These are phyloP conservation scores for Tricholoma sp. DNA, from an alignment of 768 basidiomycete species.

Conservation along the genomic window DNA sequence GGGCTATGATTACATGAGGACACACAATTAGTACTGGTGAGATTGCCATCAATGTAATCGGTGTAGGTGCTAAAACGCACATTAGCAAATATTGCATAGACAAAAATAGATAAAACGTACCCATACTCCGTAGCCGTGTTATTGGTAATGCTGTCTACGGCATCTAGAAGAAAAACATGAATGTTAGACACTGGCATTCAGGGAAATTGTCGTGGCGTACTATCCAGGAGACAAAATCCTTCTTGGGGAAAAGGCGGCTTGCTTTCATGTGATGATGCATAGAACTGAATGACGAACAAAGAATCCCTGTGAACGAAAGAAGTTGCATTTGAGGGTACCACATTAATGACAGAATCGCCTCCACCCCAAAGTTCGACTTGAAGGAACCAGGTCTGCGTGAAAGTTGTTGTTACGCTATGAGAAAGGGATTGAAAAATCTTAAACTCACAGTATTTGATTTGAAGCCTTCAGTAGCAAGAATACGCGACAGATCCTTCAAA, in stretches of 20 bases:
- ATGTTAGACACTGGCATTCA: neutral
- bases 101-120: neutral
- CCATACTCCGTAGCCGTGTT: neutral
- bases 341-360: neutral
- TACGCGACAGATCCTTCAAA: neutral
- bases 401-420: neutral
- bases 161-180: neutral
- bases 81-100: neutral
- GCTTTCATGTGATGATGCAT: neutral
- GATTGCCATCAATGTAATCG: neutral
- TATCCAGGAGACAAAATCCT: neutral
- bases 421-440: neutral
- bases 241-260: neutral
- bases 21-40: neutral
- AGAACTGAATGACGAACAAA: neutral
- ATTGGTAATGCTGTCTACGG: neutral
- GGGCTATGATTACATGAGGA: neutral
- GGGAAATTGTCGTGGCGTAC: neutral
- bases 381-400: neutral
- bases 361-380: neutral
- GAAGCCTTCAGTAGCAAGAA: neutral
- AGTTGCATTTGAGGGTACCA: neutral
- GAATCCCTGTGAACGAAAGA: neutral
- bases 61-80: neutral
- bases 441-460: neutral